A percentile compares a stretch with the other conserved stretches of the same genome.
Conservation (phyloP, 257 asterid species). For the Penstemon barbatus region DNA sequence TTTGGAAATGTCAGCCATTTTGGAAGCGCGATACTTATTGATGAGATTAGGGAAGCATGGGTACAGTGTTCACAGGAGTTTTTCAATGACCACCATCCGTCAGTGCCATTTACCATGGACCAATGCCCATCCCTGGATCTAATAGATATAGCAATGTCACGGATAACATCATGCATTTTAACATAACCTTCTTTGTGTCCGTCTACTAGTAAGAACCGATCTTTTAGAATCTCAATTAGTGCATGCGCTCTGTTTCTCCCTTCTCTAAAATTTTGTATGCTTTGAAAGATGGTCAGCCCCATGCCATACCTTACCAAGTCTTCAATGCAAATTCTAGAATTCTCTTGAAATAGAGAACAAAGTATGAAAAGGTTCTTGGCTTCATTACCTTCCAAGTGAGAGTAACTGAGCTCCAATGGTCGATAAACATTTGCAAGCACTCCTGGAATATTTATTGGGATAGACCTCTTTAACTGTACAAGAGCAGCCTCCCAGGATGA, state of each 20-base stretch:
- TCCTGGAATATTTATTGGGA: background rate
- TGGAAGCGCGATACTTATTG: background rate
- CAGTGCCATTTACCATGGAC: background rate
- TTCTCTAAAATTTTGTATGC: conserved; percentile 4
- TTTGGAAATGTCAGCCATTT: conserved; percentile 6
- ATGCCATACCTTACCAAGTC: conserved; percentile 27
- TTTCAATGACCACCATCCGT: conserved; percentile 12
- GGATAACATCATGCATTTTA: conserved; percentile 10
- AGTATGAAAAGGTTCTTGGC: conserved; percentile 27
- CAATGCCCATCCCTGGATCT: conserved; percentile 1
- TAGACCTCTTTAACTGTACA: conserved; percentile 3
- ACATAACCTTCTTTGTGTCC: conserved; percentile 20
- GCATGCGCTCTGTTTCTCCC: conserved; percentile 20
- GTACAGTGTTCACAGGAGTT: background rate
- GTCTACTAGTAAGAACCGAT: conserved; percentile 26
- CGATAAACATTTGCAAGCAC: conserved; percentile 20
- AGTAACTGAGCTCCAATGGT: conserved; percentile 31
- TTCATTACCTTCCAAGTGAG: conserved; percentile 26
- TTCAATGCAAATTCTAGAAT: conserved; percentile 21
- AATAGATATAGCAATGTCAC: conserved; percentile 27
- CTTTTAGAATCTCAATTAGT: conserved; percentile 13
- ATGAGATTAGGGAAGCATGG: conserved; percentile 24
- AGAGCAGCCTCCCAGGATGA: conserved; percentile 30
- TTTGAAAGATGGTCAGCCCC: conserved; percentile 25
- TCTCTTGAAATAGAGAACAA: conserved; percentile 33